Percentiles rank a stretch among this genome's conserved stretches.
These are phyloP conservation scores for Themeda triandra DNA, from an alignment of 176 grass and related monocot species.

Conservation along the genomic window DNA sequence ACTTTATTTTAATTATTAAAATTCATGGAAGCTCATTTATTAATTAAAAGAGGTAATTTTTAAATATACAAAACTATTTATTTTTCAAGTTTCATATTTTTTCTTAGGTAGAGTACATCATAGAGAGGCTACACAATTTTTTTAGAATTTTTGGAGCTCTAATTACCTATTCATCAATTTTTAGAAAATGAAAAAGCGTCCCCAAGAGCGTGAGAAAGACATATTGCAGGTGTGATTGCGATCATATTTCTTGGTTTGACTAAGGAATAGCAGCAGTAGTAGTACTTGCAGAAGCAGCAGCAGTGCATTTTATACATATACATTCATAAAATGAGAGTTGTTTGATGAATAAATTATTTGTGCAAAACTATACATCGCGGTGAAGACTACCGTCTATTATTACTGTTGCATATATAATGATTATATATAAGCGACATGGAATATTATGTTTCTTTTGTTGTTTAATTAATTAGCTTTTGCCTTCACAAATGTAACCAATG, in stretches of 20 bases:
- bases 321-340: not conserved
- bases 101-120: no score
- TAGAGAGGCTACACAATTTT: no score
- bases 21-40: no score
- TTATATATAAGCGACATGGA: constrained; percentile 3
- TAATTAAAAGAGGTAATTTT: no score
- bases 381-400: not conserved
- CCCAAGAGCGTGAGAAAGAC: constrained; percentile 65
- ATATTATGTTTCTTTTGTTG: constrained; percentile 6
- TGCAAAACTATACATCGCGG: not conserved
- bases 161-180: no score
- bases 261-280: no score
- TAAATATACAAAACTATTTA: no score
- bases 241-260: not conserved
- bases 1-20: no score
- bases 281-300: no score
- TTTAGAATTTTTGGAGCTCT: no score
- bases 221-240: constrained; percentile 50
- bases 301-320: not conserved
- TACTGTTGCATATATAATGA: constrained; percentile 3
- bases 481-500: constrained; percentile 9
- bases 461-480: not conserved
- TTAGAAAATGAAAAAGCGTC: constrained; percentile 81
- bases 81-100: no score
- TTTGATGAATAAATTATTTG: not conserved